Percentiles rank a stretch among this genome's conserved stretches.
Evolutionary conservation across 1,284 basidiomycete genomes (phyloP).

Genomic region (Ganoderma multipileum): DNA sequence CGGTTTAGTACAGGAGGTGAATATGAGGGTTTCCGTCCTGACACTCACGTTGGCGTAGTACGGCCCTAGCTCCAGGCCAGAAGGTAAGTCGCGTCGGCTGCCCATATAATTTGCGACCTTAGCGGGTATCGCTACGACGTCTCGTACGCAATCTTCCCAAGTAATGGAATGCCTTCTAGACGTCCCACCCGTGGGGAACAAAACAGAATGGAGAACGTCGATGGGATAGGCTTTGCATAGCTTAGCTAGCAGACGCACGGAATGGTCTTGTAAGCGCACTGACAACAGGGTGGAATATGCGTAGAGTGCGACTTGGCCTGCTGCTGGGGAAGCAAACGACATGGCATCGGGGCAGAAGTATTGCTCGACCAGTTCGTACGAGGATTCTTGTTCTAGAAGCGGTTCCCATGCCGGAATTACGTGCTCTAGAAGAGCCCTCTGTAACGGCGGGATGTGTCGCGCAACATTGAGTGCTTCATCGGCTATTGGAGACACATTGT

Average conservation of each 20-base stretch:
- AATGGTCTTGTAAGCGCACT: constrained; percentile 52
- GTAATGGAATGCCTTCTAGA: constrained; percentile 42
- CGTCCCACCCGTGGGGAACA: constrained; percentile 44
- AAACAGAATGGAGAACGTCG: constrained; percentile 64
- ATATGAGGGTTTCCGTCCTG: constrained; percentile 60
- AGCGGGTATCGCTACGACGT: constrained; percentile 62
- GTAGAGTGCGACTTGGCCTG: constrained; percentile 60
- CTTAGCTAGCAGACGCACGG: constrained; percentile 57
- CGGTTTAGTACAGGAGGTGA: constrained; percentile 36
- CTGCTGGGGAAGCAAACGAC: constrained; percentile 52
- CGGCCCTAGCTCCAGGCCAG: constrained; percentile 54
- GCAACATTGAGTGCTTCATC: constrained; percentile 43
- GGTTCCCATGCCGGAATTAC: constrained; percentile 75
- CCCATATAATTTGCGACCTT: constrained; percentile 72
- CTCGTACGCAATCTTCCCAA: constrained; percentile 79
- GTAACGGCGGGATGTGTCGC: constrained; percentile 64
- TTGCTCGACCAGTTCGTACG: constrained; percentile 56
- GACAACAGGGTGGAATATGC: constrained; percentile 71
- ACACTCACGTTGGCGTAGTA: constrained; percentile 62
- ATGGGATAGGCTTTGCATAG: constrained; percentile 70
- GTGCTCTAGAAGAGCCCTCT: constrained; percentile 67
- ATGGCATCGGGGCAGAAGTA: constrained; percentile 76
- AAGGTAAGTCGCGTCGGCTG: constrained; percentile 47
- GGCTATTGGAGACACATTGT: constrained; percentile 46
- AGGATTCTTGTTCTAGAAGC: constrained; percentile 55